Evolutionary conservation across 805 yeast genomes (phyloP), one percentile per base, ranked within the genome.

Genomic region (Phaffomyces antillensis): DNA sequence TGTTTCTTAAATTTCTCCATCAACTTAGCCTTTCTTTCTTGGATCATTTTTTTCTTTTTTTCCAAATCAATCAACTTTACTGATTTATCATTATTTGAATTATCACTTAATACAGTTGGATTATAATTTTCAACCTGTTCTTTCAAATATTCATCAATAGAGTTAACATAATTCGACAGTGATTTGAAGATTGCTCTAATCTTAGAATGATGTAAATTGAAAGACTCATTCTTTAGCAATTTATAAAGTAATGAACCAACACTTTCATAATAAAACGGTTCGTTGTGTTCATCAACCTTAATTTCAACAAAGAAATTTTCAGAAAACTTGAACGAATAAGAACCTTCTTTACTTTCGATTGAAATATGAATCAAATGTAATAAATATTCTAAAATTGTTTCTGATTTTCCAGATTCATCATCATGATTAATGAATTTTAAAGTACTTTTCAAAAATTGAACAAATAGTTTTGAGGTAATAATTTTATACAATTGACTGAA

Each of bases 1-100:
- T 88, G 95, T 51, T 76, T 77, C 51, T 83, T 85, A 58, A 91
- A 76, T 47, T 83, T 86, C 1, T 84, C 91, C 73, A 91, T 62
- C 30, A 90, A 71, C 53, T 79, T 83, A 1, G 74, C 76, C 53
- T 80, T 83, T 51, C 90, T 77, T 47, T 75, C 81, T 52, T 77
- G 77, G 0, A 96, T 96, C 8, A 76, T 52, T 36, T 75, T 68
- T 61, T 83, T 86, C 66, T 83, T 87, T 46, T 70, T 71, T 33
- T 77, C 83, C 26, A 67, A 61, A 30, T 75, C 83, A 4, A 59
- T 37, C 24, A 53, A 51, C 1, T 39, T 37, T 1, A 31, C 42
- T 0, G 47, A 24, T 8, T 40, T 41, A 23, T 33, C 26, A 8
- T 39, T 8, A 13, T n/a, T 16, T 8, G 48, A 44, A 15, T 26